phyloP scores from a whole-genome alignment of 768 basidiomycete species.

The Tulasnella sp. region DNA sequence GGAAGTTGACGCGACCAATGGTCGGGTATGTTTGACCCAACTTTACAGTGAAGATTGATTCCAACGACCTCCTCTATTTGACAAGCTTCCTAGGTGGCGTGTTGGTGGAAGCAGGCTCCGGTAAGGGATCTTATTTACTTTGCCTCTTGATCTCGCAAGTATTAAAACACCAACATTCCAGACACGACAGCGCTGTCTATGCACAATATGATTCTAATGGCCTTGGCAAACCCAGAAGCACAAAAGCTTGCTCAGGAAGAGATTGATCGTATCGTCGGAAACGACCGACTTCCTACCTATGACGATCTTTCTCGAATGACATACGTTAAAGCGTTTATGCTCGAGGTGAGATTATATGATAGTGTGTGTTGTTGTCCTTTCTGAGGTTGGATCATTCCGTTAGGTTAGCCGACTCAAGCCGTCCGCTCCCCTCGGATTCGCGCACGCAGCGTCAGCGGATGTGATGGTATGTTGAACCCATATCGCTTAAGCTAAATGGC shows the following conservation, averaged over 20 bases:
- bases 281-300: slow-evolving; percentile 35
- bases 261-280: slow-evolving; percentile 39
- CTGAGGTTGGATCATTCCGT: not conserved
- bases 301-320: slow-evolving; percentile 41
- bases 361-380: not conserved
- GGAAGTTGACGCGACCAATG: not conserved
- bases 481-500: not conserved
- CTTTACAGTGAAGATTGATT: not conserved
- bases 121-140: not conserved
- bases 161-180: not conserved
- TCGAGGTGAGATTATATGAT: slow-evolving; percentile 33
- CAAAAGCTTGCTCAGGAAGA: slow-evolving; percentile 37
- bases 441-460: not conserved
- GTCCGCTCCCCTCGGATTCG: not conserved
- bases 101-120: not conserved
- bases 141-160: not conserved
- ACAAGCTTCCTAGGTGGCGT: not conserved
- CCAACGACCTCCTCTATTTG: not conserved
- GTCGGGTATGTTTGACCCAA: not conserved
- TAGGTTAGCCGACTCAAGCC: not conserved
- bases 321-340: slow-evolving; percentile 39
- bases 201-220: not conserved
- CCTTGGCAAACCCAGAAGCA: slow-evolving; percentile 30
- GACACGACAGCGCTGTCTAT: not conserved
- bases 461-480: not conserved